Evolutionary conservation across 1,284 basidiomycete genomes (phyloP).

Genomic region (Melampsora americana): DNA sequence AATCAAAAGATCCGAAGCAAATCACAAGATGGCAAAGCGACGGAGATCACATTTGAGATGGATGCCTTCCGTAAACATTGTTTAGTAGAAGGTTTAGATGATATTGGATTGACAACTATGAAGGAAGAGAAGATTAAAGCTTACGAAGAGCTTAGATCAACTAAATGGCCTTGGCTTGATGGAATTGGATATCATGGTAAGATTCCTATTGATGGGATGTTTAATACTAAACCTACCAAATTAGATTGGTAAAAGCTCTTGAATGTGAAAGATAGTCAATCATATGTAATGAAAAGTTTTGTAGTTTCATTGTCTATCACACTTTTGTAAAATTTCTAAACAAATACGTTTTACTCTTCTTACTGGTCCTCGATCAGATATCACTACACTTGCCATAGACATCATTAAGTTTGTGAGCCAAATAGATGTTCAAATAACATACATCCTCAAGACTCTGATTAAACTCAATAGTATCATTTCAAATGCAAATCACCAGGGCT

Average conservation of each 20-base stretch:
- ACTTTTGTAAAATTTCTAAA: too few relatives aligned
- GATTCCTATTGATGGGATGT: slow-evolving; percentile 26
- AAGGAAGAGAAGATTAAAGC: slow-evolving; percentile 28
- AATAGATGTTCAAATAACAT: too few relatives aligned
- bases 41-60: slow-evolving; percentile 66
- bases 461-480: too few relatives aligned
- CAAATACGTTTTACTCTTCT: too few relatives aligned
- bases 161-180: slow-evolving; percentile 40
- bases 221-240: not conserved
- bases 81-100: slow-evolving; percentile 86
- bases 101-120: slow-evolving; percentile 63
- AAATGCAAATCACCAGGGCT: too few relatives aligned
- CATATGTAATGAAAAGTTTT: too few relatives aligned
- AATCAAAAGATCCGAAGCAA: slow-evolving; percentile 59
- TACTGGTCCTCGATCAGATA: too few relatives aligned
- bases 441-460: too few relatives aligned
- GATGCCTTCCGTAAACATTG: slow-evolving; percentile 88
- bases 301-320: too few relatives aligned
- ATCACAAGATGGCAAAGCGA: not conserved
- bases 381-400: too few relatives aligned
- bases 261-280: too few relatives aligned
- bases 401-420: too few relatives aligned
- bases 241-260: slow-evolving; percentile 10
- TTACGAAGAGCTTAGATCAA: slow-evolving; percentile 23
- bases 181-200: slow-evolving; percentile 39